These are phyloP conservation scores for Ustilago cynodontis DNA, from an alignment of 1,284 basidiomycete species.

Conservation along the genomic window DNA sequence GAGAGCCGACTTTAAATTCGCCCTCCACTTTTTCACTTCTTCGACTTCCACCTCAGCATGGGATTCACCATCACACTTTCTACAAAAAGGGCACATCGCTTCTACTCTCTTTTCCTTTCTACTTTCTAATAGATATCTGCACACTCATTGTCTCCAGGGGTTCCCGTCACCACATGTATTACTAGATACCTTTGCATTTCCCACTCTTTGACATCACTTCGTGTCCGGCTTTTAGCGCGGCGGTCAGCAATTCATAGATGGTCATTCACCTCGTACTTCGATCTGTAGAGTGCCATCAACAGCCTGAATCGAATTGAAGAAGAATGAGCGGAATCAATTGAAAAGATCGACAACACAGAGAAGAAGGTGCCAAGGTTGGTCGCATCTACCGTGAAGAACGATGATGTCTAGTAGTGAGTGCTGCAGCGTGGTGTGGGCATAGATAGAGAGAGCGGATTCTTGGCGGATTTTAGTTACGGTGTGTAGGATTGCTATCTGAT, in stretches of 20 bases:
- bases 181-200: slow-evolving; percentile 4
- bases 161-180: slow-evolving; percentile 23
- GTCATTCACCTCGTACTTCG: neutral
- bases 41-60: slow-evolving; percentile 2
- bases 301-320: neutral
- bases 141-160: slow-evolving; percentile 7
- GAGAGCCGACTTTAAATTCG: slow-evolving; percentile 36
- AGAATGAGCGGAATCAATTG: neutral
- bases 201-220: neutral
- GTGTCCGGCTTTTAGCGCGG: slow-evolving; percentile 6
- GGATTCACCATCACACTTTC: slow-evolving; percentile 12
- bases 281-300: neutral
- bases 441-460: neutral
- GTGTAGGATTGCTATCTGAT: too few species aligned
- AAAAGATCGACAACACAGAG: neutral
- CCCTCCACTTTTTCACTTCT: neutral
- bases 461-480: too few species aligned
- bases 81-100: slow-evolving; percentile 4
- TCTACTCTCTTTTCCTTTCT: neutral
- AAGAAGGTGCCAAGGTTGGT: neutral
- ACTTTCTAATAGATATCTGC: neutral
- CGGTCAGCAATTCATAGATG: slow-evolving; percentile 7
- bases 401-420: too few species aligned
- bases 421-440: neutral
- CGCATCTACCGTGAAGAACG: neutral